phyloP scores from a whole-genome alignment of 768 basidiomycete species.

The Rhodotorula toruloides region DNA sequence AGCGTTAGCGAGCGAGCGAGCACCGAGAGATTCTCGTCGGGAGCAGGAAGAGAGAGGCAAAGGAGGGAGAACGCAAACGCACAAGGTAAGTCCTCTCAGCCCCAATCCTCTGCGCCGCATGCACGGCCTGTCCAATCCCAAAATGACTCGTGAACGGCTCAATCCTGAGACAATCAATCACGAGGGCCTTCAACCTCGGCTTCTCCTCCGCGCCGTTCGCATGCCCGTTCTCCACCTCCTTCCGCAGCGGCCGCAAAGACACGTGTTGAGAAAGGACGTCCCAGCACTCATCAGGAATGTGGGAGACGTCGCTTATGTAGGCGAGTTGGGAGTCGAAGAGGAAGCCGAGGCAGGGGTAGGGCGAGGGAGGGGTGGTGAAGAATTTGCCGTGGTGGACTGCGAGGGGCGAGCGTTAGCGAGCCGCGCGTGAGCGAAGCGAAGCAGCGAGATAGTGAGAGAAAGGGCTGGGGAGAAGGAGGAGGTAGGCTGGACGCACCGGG shows the following conservation, averaged over 20 bases:
- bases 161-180: constrained; percentile 72
- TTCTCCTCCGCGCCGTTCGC: background rate
- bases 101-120: constrained; percentile 56
- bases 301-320: constrained; percentile 77
- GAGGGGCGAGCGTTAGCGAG: background rate
- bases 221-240: background rate
- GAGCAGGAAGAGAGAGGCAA: too few species aligned
- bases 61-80: constrained; percentile 50
- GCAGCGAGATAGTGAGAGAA: background rate
- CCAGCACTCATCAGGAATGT: constrained; percentile 72
- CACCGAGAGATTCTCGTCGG: too few species aligned
- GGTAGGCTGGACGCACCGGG: constrained; percentile 38
- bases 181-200: constrained; percentile 39
- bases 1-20: background rate
- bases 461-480: background rate
- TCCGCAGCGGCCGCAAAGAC: background rate
- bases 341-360: constrained; percentile 41
- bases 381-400: constrained; percentile 41
- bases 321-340: constrained; percentile 57
- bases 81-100: constrained; percentile 64
- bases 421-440: too few species aligned
- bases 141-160: constrained; percentile 69
- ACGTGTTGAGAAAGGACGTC: background rate
- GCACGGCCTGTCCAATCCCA: constrained; percentile 62
- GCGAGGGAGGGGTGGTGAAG: constrained; percentile 36